These are phyloP conservation scores for Vigna unguiculata DNA, from an alignment of 306 rosid species.

Conservation along the genomic window DNA sequence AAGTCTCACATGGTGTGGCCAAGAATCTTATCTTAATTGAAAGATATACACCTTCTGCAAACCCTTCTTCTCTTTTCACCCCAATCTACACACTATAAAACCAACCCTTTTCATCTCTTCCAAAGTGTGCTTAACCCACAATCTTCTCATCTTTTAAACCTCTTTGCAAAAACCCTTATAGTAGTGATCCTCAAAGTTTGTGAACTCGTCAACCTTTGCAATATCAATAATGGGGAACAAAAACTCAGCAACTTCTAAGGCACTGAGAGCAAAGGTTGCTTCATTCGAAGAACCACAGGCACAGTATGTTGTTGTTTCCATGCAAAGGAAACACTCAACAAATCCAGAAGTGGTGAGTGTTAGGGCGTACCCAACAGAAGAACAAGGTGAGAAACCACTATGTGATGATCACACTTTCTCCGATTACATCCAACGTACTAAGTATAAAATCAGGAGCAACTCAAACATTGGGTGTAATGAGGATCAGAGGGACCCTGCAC, in stretches of 20 bases:
- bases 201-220: not conserved
- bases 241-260: constrained; percentile 6
- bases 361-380: not conserved
- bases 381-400: constrained; percentile 1
- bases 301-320: not conserved
- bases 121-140: not conserved
- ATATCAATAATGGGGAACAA: not conserved
- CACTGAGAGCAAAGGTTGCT: not conserved
- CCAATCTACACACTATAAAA: not conserved
- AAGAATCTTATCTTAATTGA: not conserved
- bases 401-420: constrained; percentile 19
- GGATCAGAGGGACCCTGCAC: not conserved
- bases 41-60: not conserved
- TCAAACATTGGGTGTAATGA: constrained; percentile 20
- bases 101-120: too few species aligned
- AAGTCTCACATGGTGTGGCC: not conserved
- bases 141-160: not conserved
- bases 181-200: not conserved
- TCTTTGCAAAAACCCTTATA: not conserved
- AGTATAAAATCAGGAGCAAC: constrained; percentile 36
- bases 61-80: not conserved
- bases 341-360: not conserved
- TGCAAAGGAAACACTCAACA: constrained; percentile 3
- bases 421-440: constrained; percentile 2
- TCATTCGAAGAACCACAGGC: not conserved